phyloP scores from a whole-genome alignment of 768 basidiomycete species.

The Rhizopogon roseolus region DNA sequence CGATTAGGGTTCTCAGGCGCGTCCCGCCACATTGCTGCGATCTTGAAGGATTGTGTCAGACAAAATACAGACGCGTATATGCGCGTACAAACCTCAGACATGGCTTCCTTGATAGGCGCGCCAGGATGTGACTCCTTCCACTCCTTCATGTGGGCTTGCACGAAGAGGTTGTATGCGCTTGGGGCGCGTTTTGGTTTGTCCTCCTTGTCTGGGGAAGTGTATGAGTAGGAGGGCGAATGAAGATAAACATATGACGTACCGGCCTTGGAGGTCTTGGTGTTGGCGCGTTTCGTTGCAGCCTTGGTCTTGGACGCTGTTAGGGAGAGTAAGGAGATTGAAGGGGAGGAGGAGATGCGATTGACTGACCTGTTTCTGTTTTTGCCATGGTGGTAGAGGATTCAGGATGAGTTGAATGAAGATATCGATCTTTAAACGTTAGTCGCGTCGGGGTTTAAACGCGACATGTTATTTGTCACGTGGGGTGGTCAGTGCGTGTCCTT shows the following conservation, averaged over 20 bases:
- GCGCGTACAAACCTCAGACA: conserved; percentile 33
- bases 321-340: conserved; percentile 1
- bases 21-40: conserved; percentile 52
- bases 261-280: conserved; percentile 36
- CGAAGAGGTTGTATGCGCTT: conserved; percentile 54
- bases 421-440: conserved; percentile 7
- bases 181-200: conserved; percentile 56
- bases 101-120: conserved; percentile 48
- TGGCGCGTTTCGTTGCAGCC: conserved; percentile 51
- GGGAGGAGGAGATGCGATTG: not conserved
- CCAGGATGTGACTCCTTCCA: conserved; percentile 51
- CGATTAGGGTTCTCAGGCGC: conserved; percentile 63
- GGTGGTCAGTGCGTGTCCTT: conserved; percentile 13
- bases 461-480: conserved; percentile 19
- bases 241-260: conserved; percentile 19
- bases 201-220: conserved; percentile 24
- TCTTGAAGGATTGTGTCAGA: conserved; percentile 31
- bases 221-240: conserved; percentile 1
- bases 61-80: not conserved
- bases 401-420: conserved; percentile 5
- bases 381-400: conserved; percentile 34
- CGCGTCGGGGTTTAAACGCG: conserved; percentile 20
- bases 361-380: conserved; percentile 44
- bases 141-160: conserved; percentile 50
- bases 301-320: conserved; percentile 49